These are phyloP conservation scores for Talaromyces adpressus DNA, from an alignment of 495 filamentous ascomycete species.

Conservation along the genomic window DNA sequence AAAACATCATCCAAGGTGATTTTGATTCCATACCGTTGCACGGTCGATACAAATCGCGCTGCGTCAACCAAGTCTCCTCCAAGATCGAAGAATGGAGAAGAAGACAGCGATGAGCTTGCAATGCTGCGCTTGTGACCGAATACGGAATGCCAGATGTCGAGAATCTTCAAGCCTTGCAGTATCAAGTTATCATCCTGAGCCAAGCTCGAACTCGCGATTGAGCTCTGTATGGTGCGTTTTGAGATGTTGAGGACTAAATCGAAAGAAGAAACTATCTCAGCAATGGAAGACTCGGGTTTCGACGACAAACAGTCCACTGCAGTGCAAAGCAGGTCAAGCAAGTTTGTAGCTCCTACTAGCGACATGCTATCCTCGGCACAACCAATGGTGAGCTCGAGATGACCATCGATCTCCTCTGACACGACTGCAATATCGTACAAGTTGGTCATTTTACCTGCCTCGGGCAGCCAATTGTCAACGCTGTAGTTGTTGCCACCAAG, in stretches of 20 bases:
- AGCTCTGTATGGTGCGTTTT: too few relatives aligned
- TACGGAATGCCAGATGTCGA: background rate
- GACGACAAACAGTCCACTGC: background rate
- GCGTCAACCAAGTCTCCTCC: slow-evolving; percentile 2
- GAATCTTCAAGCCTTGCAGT: background rate
- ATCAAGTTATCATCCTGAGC: too few relatives aligned
- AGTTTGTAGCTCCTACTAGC: background rate
- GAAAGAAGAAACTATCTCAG: background rate
- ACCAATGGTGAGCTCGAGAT: background rate
- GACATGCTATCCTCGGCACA: background rate
- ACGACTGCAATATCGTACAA: background rate
- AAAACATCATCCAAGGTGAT: slow-evolving; percentile 1
- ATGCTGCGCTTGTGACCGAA: background rate
- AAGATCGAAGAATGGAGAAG: background rate
- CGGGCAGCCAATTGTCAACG: background rate
- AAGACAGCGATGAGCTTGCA: background rate
- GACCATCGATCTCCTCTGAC: background rate
- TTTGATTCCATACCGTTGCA: background rate
- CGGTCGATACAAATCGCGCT: background rate
- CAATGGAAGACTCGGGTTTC: background rate
- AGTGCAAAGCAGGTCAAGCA: background rate
- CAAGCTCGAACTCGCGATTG: too few relatives aligned
- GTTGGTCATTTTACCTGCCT: background rate
- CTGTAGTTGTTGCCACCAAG: background rate
- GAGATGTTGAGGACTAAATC: background rate